phyloP scores from a whole-genome alignment of 1,139 yeast species.

The Geotrichum klebahnii region DNA sequence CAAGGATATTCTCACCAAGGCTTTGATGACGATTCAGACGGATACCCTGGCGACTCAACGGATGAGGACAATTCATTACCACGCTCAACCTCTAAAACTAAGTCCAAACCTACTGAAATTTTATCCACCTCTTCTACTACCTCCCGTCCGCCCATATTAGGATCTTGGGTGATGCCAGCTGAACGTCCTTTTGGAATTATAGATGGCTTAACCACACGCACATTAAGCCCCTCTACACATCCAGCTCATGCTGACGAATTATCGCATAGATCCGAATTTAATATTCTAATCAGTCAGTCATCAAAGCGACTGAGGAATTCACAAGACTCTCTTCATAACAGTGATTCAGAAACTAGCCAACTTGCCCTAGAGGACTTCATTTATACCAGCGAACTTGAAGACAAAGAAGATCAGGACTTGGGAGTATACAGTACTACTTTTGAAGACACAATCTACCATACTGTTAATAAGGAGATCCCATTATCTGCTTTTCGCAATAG shows the following conservation, averaged over 20 bases:
- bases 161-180: conserved; percentile 83
- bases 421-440: background rate
- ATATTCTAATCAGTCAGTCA: conserved; percentile 18
- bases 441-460: conserved; percentile 21
- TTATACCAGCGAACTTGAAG: conserved; percentile 84
- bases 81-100: conserved; percentile 50
- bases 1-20: background rate
- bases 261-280: conserved; percentile 32
- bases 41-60: conserved; percentile 71
- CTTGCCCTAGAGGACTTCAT: conserved; percentile 79
- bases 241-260: conserved; percentile 32
- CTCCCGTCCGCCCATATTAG: conserved; percentile 85
- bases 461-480: conserved; percentile 59
- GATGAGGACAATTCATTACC: conserved; percentile 83
- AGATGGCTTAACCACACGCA: conserved; percentile 86
- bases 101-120: conserved; percentile 80
- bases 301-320: conserved; percentile 12
- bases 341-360: conserved; percentile 53
- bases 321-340: conserved; percentile 25
- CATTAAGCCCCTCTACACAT: conserved; percentile 41
- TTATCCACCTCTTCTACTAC: conserved; percentile 79
- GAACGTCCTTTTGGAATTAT: conserved; percentile 84
- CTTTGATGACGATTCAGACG: conserved; percentile 26
- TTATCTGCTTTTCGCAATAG: conserved; percentile 61
- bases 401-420: conserved; percentile 49